phyloP scores from a whole-genome alignment of 2,329 filamentous ascomycete genomes.

The Macrophomina tecta region DNA sequence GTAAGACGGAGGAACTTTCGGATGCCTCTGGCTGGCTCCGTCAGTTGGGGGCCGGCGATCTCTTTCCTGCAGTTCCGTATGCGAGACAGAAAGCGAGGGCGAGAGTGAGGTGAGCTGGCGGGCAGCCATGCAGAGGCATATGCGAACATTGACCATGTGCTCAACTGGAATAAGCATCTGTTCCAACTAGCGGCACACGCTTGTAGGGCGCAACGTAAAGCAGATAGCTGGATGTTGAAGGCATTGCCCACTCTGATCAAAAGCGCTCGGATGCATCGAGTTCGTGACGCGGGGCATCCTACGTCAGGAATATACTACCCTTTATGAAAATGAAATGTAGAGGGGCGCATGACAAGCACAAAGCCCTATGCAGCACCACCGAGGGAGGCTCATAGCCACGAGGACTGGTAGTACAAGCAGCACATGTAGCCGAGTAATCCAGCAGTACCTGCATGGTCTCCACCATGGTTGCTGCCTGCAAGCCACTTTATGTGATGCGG shows the following conservation, averaged over 20 bases:
- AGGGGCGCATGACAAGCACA: not conserved
- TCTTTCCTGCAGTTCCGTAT: not conserved
- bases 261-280: too few relatives aligned
- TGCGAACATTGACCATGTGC: not conserved
- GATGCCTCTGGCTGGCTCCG: too few relatives aligned
- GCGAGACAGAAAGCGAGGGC: conserved; percentile 1
- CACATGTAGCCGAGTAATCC: not conserved
- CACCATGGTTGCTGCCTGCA: not conserved
- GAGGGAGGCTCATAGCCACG: not conserved
- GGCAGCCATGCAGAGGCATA: not conserved
- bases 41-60: too few relatives aligned
- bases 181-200: too few relatives aligned
- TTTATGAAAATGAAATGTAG: not conserved
- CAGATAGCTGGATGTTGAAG: too few relatives aligned
- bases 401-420: not conserved
- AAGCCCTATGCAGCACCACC: not conserved
- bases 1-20: conserved; percentile 7
- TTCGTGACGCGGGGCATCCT: too few relatives aligned
- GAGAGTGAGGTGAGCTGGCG: not conserved
- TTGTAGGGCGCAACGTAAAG: too few relatives aligned
- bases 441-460: conserved; percentile 5
- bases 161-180: too few relatives aligned
- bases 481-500: too few relatives aligned
- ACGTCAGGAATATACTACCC: too few relatives aligned
- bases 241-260: too few relatives aligned